These are phyloP conservation scores for Magnusiomyces ingens DNA, from an alignment of 1,139 yeast species.

Conservation along the genomic window DNA sequence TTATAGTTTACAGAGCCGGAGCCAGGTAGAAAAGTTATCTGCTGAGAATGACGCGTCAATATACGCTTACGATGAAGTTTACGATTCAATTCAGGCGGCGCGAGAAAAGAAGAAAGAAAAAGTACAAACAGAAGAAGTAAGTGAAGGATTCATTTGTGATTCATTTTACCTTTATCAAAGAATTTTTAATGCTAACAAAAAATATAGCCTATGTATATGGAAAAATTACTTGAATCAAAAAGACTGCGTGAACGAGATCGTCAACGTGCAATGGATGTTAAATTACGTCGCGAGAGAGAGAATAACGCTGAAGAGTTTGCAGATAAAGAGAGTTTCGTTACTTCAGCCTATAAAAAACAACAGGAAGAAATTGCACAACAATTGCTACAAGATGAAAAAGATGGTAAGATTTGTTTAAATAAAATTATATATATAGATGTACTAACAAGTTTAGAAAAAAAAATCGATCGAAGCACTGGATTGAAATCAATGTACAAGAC, in stretches of 20 bases:
- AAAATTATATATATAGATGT: background rate
- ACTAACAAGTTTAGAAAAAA: background rate
- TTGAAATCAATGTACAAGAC: slow-evolving; percentile 24
- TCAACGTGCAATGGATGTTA: slow-evolving; percentile 29
- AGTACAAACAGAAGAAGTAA: slow-evolving; percentile 14
- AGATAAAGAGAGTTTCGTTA: slow-evolving; percentile 41
- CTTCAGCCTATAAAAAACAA: slow-evolving; percentile 38
- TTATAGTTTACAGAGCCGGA: slow-evolving; percentile 19
- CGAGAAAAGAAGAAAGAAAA: slow-evolving; percentile 7
- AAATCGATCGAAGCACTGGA: background rate
- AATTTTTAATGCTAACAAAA: background rate
- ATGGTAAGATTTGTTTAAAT: slow-evolving; percentile 15
- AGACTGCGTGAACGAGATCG: slow-evolving; percentile 38
- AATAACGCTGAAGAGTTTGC: slow-evolving; percentile 33
- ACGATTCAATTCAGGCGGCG: slow-evolving; percentile 32
- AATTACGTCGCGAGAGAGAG: slow-evolving; percentile 26
- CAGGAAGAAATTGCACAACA: slow-evolving; percentile 30
- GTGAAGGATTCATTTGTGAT: slow-evolving; percentile 7
- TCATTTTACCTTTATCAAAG: background rate
- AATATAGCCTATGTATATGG: slow-evolving; percentile 36
- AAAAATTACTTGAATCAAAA: slow-evolving; percentile 36
- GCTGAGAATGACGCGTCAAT: slow-evolving; percentile 21
- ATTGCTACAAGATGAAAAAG: slow-evolving; percentile 25
- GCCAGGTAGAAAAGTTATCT: slow-evolving; percentile 12
- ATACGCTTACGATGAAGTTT: slow-evolving; percentile 36